These are phyloP conservation scores for Clonostachys solani DNA, from an alignment of 2,329 filamentous ascomycete species.

Conservation along the genomic window DNA sequence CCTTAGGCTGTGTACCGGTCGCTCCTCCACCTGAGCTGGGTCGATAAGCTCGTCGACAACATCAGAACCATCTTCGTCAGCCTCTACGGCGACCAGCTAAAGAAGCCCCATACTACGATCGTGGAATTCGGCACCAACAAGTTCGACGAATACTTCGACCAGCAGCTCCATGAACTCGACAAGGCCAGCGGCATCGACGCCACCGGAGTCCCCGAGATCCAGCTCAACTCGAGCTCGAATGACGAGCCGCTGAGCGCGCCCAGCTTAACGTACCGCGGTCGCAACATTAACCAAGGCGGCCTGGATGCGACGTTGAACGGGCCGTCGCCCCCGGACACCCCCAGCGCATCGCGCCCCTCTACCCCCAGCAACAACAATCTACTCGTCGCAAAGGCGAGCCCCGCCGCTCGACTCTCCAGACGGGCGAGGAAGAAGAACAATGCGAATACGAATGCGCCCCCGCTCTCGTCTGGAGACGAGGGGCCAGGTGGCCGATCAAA, in stretches of 20 bases:
- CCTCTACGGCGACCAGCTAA: conserved; percentile 84
- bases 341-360: conserved; percentile 72
- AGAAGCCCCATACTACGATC: conserved; percentile 71
- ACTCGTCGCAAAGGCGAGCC: conserved; percentile 68
- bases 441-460: conserved; percentile 49
- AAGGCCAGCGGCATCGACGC: conserved; percentile 32
- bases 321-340: conserved; percentile 64
- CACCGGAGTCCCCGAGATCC: not conserved
- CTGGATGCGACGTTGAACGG: conserved; percentile 40
- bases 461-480: conserved; percentile 82
- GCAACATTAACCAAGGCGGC: conserved; percentile 22
- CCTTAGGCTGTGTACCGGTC: conserved; percentile 90
- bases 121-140: conserved; percentile 61
- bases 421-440: conserved; percentile 70
- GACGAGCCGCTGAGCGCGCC: conserved; percentile 19
- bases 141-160: conserved; percentile 93
- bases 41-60: conserved; percentile 94
- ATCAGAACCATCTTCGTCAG: conserved; percentile 89
- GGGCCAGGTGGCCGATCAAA: conserved; percentile 33
- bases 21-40: conserved; percentile 91
- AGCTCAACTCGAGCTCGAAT: conserved; percentile 1
- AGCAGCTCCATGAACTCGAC: conserved; percentile 81
- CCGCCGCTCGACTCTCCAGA: conserved; percentile 73
- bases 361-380: conserved; percentile 64
- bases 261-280: conserved; percentile 33